Evolutionary conservation across 2,329 filamentous ascomycete genomes (phyloP), one percentile per base, ranked within the genome.

Genomic region (Metarhizium humberi): DNA sequence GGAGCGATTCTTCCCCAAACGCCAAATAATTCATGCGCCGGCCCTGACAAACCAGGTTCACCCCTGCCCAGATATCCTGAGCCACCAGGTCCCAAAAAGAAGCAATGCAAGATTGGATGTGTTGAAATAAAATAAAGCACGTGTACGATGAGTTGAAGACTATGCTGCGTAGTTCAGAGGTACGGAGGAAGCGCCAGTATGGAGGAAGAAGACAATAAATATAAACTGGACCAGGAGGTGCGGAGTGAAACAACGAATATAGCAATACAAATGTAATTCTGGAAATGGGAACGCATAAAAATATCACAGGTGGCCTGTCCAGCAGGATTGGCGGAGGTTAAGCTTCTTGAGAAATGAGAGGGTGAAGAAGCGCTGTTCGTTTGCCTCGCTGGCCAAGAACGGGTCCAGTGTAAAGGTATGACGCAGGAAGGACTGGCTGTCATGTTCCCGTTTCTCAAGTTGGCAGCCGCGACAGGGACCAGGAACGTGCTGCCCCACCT

Each of bases 391-490:
- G 48, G 32, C 34, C 32, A 38, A 40, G 30, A 38, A 55, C 38
- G 6, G 42, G 20, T 10, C 16, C n/a, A 40, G 14, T 42, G 16
- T 51, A 18, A 51, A 47, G 55, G 53, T 47, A 57, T 57, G 57
- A 58, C 53, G 59, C 59, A 60, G 55, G 57, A 59, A 53, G 30
- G 55, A 59, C 51, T 53, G 47, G 48, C 51, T 36, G 40, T n/a
- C 40, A 18, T 14, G 6, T 43, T 43, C n/a, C 40, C 16, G n/a
- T 36, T 53, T 47, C 45, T 40, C 42, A 29, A 25, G 42, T n/a
- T 52, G 52, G 52, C 52, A 54, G 50, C 13, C 30, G 56, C 52
- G 56, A 52, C 55, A 43, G 51, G 55, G 57, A 45, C 48, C 56
- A 56, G 56, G 52, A 56, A 56, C 52, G 29, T 51, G 40, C 29